Evolutionary conservation across 352 stramenopile genomes (phyloP), one percentile per base, ranked within the genome.

Genomic region (Globisporangium polare): DNA sequence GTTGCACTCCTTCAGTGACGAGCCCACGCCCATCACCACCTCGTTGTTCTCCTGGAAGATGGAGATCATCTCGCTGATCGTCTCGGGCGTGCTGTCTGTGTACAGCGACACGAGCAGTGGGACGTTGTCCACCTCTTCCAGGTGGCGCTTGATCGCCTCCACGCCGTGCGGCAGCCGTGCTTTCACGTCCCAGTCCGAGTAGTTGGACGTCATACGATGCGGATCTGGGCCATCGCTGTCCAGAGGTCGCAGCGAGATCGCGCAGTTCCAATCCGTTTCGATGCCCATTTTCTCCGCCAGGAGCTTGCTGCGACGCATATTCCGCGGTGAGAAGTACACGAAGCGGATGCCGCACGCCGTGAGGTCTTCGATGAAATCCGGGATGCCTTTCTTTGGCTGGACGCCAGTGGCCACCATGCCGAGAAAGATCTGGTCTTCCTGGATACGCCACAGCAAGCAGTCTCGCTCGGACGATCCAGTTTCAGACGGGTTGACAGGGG

Each of bases 241-340:
- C 26, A 99, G 76, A 15, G 95, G 77, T 6, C 96, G 84, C 35
- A 99, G 74, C 13, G 94, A 99, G 60, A 99, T 99, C 1, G 97
- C 97, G 62, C 95, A 99, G 74, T 99, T 99, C 97, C 97, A 99
- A 42, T 98, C 95, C 4, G 98, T 98, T 69, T 99, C 97, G 33
- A 99, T 98, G 47, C 97, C 97, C 95, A 99, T 99, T 71, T 99
- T 98, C 69, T 98, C 93, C 0, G 96, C 97, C 20, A 99, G 71
- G 39, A 98, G 83, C 72, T 99, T 99, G 54, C 92, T 98, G 10
- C 97, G 83, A 8, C 96, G 83, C 94, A 99, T 99, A 63, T 99
- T 99, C 47, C 97, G 83, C n/a, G 97, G 97, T n/a, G 91, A 98
- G 71, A 99, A 99, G 67, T 99, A 99, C 53, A 99, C 95, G 78